Conservation (phyloP, 2,329 filamentous ascomycete genomes). For the Penicillium sp. region DNA sequence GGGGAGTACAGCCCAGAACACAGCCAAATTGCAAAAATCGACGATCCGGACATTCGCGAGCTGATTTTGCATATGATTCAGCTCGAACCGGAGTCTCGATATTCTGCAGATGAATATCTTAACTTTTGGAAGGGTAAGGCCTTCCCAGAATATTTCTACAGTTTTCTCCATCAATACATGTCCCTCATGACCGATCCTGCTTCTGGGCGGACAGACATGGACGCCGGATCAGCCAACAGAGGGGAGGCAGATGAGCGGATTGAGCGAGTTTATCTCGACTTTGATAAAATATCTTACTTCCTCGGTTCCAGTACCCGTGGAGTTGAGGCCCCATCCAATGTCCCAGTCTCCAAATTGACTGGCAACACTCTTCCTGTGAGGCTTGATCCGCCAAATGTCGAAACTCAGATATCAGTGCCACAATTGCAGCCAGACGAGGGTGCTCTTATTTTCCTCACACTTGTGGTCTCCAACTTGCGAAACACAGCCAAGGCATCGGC, state of each 20-base stretch:
- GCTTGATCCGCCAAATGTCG: constrained; percentile 81
- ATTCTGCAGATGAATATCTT: constrained; percentile 90
- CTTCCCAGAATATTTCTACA: constrained; percentile 96
- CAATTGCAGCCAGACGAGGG: constrained; percentile 75
- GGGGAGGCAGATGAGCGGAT: constrained; percentile 92
- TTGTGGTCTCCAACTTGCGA: constrained; percentile 83
- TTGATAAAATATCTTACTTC: constrained; percentile 96
- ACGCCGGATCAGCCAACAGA: constrained; percentile 67
- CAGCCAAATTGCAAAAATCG: constrained; percentile 78
- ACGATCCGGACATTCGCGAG: constrained; percentile 80
- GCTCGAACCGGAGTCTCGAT: constrained; percentile 84
- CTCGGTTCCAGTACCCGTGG: constrained; percentile 68
- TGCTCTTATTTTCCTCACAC: constrained; percentile 84
- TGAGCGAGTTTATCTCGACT: constrained; percentile 87
- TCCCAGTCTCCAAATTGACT: constrained; percentile 34
- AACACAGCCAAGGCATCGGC: constrained; percentile 88
- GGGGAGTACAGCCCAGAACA: constrained; percentile 88
- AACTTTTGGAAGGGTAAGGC: constrained; percentile 89
- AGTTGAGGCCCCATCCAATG: constrained; percentile 33
- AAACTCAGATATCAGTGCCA: constrained; percentile 64
- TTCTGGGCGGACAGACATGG: constrained; percentile 70
- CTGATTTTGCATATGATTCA: constrained; percentile 97
- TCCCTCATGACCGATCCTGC: constrained; percentile 88
- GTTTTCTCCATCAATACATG: constrained; percentile 97
- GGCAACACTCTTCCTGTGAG: constrained; percentile 64